Evolutionary conservation across 2,329 filamentous ascomycete genomes (phyloP).

Genomic region (Sclerotinia glacialis): DNA sequence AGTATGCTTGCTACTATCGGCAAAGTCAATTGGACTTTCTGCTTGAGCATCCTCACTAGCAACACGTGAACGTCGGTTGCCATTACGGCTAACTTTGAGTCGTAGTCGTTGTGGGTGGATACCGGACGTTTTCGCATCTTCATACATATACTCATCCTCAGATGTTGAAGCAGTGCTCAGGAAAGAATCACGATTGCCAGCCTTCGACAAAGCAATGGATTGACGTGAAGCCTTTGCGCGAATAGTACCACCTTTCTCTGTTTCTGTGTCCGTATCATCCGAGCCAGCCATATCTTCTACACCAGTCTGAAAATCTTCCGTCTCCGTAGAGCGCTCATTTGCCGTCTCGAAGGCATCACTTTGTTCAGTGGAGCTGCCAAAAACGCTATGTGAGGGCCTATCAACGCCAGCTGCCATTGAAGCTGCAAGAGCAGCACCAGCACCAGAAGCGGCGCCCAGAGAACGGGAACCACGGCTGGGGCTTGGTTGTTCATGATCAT

Average conservation of each 20-base stretch:
- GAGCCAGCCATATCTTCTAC: slow-evolving; percentile 76
- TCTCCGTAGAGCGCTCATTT: slow-evolving; percentile 81
- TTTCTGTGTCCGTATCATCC: slow-evolving; percentile 71
- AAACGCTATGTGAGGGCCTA: slow-evolving; percentile 57
- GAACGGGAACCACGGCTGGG: slow-evolving; percentile 49
- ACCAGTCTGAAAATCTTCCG: slow-evolving; percentile 94
- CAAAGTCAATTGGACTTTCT: slow-evolving; percentile 58
- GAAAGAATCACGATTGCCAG: slow-evolving; percentile 64
- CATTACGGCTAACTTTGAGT: slow-evolving; percentile 65
- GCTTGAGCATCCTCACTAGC: slow-evolving; percentile 57
- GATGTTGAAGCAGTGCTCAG: slow-evolving; percentile 89
- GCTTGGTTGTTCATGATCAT: slow-evolving; percentile 58
- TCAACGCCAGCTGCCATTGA: slow-evolving; percentile 30
- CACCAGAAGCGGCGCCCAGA: slow-evolving; percentile 35
- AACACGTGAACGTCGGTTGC: slow-evolving; percentile 58
- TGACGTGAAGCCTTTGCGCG: slow-evolving; percentile 42
- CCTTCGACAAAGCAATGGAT: slow-evolving; percentile 45
- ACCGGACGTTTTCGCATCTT: slow-evolving; percentile 61
- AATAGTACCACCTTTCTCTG: slow-evolving; percentile 54
- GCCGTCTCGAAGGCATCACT: slow-evolving; percentile 68
- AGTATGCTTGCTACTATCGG: slow-evolving; percentile 49
- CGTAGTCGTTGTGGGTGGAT: slow-evolving; percentile 68
- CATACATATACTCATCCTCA: slow-evolving; percentile 68
- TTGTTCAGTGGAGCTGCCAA: slow-evolving; percentile 79
- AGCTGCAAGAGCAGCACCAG: slow-evolving; percentile 39